A percentile compares a stretch with the other conserved stretches of the same genome.
phyloP scores from a whole-genome alignment of 306 rosid genomes.

The Oemleria cerasiformis region DNA sequence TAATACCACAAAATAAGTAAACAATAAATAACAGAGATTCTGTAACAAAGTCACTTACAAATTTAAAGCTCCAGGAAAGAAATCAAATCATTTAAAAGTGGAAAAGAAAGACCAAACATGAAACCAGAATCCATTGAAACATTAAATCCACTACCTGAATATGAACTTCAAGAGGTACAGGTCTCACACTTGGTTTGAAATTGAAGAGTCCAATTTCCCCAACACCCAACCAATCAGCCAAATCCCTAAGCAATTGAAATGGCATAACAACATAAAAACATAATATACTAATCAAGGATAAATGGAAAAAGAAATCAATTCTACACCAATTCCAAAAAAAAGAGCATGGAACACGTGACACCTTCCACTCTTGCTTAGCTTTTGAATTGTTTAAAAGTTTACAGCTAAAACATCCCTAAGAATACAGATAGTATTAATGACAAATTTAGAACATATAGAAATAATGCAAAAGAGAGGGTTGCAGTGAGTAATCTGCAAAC shows the following conservation, averaged over 20 bases:
- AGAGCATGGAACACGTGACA: background rate
- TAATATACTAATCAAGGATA: background rate
- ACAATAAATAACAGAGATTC: constrained; percentile 3
- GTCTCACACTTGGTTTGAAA: constrained; percentile 99
- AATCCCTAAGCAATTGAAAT: constrained; percentile 51
- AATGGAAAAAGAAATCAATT: too few species aligned
- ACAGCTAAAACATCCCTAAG: background rate
- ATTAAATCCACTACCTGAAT: constrained; percentile 71
- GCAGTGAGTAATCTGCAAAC: background rate
- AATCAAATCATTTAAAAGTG: background rate
- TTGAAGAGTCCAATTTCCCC: constrained; percentile 92
- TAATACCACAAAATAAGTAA: background rate
- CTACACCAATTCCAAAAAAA: background rate
- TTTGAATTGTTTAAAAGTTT: background rate
- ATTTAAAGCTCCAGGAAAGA: background rate
- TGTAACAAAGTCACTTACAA: background rate
- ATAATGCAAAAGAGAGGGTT: background rate
- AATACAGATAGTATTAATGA: background rate
- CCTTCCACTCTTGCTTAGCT: background rate
- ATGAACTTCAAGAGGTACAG: constrained; percentile 96
- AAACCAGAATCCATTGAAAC: constrained; percentile 19
- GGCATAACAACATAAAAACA: constrained; percentile 14
- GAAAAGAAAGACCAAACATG: background rate
- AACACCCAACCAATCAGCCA: constrained; percentile 98
- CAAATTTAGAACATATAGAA: background rate